These are phyloP conservation scores for Ettlia oleoabundans DNA, from an alignment of 139 green algal genomes.

Conservation along the genomic window DNA sequence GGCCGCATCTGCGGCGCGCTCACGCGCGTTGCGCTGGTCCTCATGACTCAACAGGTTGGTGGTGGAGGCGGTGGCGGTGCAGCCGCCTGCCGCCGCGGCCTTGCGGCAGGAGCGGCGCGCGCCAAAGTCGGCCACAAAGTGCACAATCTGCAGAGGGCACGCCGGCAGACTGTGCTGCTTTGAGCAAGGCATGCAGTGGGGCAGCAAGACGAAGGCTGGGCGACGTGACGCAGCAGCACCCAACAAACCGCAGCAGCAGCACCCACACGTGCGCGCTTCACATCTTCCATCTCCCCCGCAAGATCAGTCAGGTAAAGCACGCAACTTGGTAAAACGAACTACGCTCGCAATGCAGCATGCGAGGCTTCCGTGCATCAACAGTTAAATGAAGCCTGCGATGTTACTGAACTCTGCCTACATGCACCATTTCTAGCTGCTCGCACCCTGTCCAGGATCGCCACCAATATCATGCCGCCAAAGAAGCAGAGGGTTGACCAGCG, in stretches of 20 bases:
- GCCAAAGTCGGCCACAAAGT: conserved; percentile 37
- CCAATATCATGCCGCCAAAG: conserved; percentile 66
- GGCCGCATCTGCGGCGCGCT: background rate
- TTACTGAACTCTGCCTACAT: background rate
- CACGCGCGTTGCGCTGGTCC: background rate
- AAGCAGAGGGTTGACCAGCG: conserved; percentile 70
- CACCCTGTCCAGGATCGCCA: conserved; percentile 53
- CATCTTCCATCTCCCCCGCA: no score
- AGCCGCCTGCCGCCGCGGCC: background rate
- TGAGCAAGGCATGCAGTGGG: background rate
- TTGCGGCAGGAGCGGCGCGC: background rate
- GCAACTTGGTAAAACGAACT: no score
- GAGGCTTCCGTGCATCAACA: no score
- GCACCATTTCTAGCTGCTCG: background rate
- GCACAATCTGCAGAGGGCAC: conserved; percentile 39
- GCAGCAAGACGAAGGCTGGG: no score
- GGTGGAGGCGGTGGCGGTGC: background rate
- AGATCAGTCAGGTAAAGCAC: no score
- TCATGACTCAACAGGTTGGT: conserved; percentile 23
- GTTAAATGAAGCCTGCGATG: no score
- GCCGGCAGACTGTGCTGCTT: no score
- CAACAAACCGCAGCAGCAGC: no score
- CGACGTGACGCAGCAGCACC: no score
- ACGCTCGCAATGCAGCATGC: no score
- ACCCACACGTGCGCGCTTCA: no score